These are phyloP conservation scores for Ceratocystis lukuohia DNA, from an alignment of 2,329 filamentous ascomycete species.

Conservation along the genomic window DNA sequence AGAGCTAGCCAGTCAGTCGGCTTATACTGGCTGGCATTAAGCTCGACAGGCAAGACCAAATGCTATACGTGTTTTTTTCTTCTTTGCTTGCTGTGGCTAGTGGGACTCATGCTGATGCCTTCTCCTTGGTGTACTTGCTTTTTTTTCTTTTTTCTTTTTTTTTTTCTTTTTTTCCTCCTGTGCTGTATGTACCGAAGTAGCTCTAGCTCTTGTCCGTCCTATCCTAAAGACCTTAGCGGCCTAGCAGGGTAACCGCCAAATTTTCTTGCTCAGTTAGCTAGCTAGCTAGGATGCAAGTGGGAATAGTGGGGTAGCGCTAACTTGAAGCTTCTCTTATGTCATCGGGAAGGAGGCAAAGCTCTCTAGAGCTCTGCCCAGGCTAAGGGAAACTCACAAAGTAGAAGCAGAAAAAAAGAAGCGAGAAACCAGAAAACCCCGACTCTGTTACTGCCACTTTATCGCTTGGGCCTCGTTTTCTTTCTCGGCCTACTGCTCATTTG, in stretches of 20 bases:
- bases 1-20: not conserved
- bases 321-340: slow-evolving; percentile 2
- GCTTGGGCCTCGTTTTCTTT: slow-evolving; percentile 3
- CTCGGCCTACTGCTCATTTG: not conserved
- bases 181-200: no score
- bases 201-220: not conserved
- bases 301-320: slow-evolving; percentile 3
- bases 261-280: slow-evolving; percentile 1
- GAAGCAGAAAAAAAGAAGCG: not conserved
- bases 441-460: not conserved
- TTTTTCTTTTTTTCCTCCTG: not conserved
- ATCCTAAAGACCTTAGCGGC: not conserved
- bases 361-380: not conserved
- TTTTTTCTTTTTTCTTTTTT: not conserved
- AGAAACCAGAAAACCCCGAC: not conserved
- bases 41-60: not conserved
- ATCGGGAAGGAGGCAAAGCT: slow-evolving; percentile 9
- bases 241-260: not conserved
- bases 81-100: not conserved
- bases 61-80: not conserved
- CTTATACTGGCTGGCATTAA: not conserved
- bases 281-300: slow-evolving; percentile 5
- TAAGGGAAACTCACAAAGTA: not conserved
- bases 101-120: not conserved
- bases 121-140: no score